phyloP scores from a whole-genome alignment of 192 early-diverging fungal species.

The Podila minutissima region DNA sequence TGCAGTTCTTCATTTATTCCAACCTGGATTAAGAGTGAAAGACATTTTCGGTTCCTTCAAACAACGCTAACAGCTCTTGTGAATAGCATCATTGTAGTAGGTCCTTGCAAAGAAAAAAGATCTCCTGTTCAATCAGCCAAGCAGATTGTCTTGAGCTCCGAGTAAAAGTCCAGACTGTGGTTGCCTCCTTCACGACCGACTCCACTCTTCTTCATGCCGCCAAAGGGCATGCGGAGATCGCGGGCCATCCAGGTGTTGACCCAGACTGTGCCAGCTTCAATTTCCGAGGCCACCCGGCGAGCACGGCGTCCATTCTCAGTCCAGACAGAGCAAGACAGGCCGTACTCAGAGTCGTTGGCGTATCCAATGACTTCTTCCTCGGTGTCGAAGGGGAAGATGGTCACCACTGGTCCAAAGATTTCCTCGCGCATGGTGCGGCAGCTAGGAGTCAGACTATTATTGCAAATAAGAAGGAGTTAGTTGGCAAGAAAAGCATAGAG shows the following conservation, averaged over 20 bases:
- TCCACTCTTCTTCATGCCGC: constrained; percentile 74
- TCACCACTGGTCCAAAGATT: constrained; percentile 88
- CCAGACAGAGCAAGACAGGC: constrained; percentile 77
- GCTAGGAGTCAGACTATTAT: constrained; percentile 39
- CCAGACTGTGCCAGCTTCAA: constrained; percentile 81
- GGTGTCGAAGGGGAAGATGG: constrained; percentile 74
- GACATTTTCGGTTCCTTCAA: too few relatives aligned
- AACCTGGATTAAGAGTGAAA: too few relatives aligned
- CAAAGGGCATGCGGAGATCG: constrained; percentile 83
- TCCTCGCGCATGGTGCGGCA: constrained; percentile 72
- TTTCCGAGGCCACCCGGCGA: constrained; percentile 63
- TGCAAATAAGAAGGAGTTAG: background rate
- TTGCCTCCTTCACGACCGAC: constrained; percentile 73
- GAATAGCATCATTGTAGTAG: too few relatives aligned
- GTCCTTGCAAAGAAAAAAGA: too few relatives aligned
- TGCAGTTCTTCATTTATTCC: too few relatives aligned
- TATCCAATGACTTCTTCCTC: constrained; percentile 74
- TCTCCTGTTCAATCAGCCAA: constrained; percentile 37
- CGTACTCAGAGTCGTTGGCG: constrained; percentile 77
- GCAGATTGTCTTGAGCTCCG: constrained; percentile 66
- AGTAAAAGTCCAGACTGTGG: constrained; percentile 75
- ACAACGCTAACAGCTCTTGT: too few relatives aligned
- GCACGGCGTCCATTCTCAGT: constrained; percentile 70
- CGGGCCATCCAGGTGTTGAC: constrained; percentile 82
- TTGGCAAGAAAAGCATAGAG: too few relatives aligned